phyloP scores from a whole-genome alignment of 352 stramenopile species.

The Thraustotheca clavata region DNA sequence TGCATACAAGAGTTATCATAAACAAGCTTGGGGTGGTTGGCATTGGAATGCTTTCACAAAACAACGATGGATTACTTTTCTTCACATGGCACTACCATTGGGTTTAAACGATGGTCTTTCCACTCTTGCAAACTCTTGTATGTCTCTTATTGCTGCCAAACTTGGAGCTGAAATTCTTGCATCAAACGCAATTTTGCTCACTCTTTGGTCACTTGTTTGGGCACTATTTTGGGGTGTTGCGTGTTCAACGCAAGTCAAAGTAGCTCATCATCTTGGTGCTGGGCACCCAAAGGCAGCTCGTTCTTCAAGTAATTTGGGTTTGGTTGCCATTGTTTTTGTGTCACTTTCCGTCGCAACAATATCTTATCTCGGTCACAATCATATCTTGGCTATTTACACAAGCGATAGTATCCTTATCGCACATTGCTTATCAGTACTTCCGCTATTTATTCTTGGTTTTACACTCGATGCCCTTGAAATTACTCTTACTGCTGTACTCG shows the following conservation, averaged over 20 bases:
- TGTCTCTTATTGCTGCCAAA: slow-evolving; percentile 57
- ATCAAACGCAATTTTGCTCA: slow-evolving; percentile 65
- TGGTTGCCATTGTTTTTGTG: slow-evolving; percentile 28
- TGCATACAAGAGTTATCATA: slow-evolving; percentile 60
- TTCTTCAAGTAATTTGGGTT: slow-evolving; percentile 46
- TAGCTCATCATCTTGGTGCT: slow-evolving; percentile 64
- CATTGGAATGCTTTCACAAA: slow-evolving; percentile 42
- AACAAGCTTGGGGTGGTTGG: slow-evolving; percentile 65
- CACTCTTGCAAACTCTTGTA: slow-evolving; percentile 57
- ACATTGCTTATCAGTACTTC: slow-evolving; percentile 40
- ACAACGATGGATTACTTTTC: slow-evolving; percentile 53
- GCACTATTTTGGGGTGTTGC: slow-evolving; percentile 73
- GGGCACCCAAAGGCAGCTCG: slow-evolving; percentile 55
- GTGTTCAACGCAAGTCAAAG: slow-evolving; percentile 64
- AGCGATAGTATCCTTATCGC: slow-evolving; percentile 39
- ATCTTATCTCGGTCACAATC: slow-evolving; percentile 30
- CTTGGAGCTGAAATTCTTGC: slow-evolving; percentile 70
- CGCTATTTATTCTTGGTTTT: slow-evolving; percentile 45
- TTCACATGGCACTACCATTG: slow-evolving; percentile 52
- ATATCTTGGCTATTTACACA: slow-evolving; percentile 46
- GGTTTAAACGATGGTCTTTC: slow-evolving; percentile 61
- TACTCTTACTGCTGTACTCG: slow-evolving; percentile 33
- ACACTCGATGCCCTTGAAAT: slow-evolving; percentile 53
- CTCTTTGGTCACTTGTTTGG: slow-evolving; percentile 56
- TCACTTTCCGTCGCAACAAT: slow-evolving; percentile 23